Base-by-base conservation (phyloP, 1,284 basidiomycete genomes). In the Neotropicomus parvogracilis region DNA sequence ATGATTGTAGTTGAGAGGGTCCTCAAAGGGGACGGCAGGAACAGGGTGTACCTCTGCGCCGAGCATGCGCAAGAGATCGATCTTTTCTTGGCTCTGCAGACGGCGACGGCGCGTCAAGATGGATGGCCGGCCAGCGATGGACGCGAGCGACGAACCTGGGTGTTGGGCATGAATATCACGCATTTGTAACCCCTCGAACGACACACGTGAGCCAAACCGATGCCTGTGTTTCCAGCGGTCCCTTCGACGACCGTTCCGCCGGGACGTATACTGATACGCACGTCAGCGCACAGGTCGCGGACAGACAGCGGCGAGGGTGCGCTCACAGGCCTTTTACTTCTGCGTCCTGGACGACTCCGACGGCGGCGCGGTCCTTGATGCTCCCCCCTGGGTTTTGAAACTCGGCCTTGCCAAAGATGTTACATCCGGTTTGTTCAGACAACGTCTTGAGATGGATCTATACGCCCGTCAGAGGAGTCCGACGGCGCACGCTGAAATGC, bases 141-240 rank as follows among this genome's bases (percentile, higher is more conserved):
- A 27, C 9, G 7, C 16, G 19, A 33, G 29, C 26, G 36, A 33
- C 35, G 26, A 55, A 86, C 89, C 79, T 97, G 94, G 2, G 87
- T 92, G 70, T 97, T 80, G 41, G 95, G 95, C 95, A 99, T 98
- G 80, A 93, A 99, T 65, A 99, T 99, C n/a, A 99, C 95, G 65
- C 95, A 98, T 67, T 86, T 89, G 77, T 99, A 99, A 3, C 97
- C 95, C 58, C 80, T 83, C 21, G 91, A 82, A 59, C 95, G 77
- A 71, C 95, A 98, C 46, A 98, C 91, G 64, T 95, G 94, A 5
- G 95, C 94, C 29, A 98, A 80, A 39, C 95, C 95, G 54, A 97
- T 97, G 44, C 95, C 95, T 6, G 95, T 99, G 74, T 99, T 99
- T n/a, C 95, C 95, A 27, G 95, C 95, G 1, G 95, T 99, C 3